Conservation (phyloP, 164 flowering plant genomes). For the Kalanchoe fedtschenkoi region DNA sequence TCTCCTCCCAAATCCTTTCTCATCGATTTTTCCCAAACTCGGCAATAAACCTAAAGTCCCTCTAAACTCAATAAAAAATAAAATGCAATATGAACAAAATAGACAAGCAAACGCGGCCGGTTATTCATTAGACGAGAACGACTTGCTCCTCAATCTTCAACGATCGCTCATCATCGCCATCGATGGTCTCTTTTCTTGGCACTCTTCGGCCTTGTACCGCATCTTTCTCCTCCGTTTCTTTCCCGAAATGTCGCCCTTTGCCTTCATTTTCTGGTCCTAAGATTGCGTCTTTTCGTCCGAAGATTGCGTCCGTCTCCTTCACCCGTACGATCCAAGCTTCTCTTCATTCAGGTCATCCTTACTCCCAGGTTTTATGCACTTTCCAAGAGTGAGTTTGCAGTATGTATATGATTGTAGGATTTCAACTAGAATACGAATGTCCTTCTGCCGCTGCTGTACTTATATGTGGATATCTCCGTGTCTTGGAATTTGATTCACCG, state of each 20-base stretch:
- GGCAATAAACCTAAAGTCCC: too few species aligned
- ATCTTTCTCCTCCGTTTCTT: neutral
- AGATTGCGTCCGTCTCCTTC: neutral
- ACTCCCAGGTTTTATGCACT: neutral
- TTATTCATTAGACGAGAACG: too few species aligned
- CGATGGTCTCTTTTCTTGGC: neutral
- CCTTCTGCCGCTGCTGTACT: too few species aligned
- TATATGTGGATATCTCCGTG: too few species aligned
- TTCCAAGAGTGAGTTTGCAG: neutral
- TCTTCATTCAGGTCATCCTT: constrained; percentile 1
- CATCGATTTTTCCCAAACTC: too few species aligned
- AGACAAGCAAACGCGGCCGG: too few species aligned
- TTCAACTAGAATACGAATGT: too few species aligned
- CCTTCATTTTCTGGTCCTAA: neutral
- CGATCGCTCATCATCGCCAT: neutral
- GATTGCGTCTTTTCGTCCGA: neutral
- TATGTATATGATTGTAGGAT: neutral
- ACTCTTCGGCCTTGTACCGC: neutral
- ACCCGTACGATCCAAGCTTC: constrained; percentile 2
- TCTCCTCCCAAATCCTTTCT: too few species aligned
- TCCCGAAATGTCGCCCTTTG: neutral
- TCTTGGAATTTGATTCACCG: too few species aligned
- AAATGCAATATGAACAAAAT: too few species aligned
- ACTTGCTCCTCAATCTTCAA: too few species aligned
- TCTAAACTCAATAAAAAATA: too few species aligned